Conservation (phyloP, 306 rosid genomes). For the Cicer judaicum region DNA sequence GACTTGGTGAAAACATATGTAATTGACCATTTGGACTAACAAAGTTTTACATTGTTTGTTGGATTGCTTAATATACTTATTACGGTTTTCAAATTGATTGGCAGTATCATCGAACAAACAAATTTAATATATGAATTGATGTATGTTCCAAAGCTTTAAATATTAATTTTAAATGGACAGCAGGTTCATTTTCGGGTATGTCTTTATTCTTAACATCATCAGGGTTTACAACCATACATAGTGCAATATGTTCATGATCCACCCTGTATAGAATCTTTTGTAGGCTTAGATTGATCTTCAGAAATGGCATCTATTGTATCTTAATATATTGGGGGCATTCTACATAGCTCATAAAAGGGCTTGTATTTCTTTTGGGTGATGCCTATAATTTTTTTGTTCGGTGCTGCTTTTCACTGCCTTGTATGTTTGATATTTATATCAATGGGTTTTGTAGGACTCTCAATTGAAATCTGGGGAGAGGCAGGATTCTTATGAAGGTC, state of each 20-base stretch:
- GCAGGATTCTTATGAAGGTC: constrained; percentile 91
- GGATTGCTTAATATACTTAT: neutral
- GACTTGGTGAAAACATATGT: constrained; percentile 1
- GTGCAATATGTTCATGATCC: constrained; percentile 9
- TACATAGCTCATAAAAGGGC: neutral
- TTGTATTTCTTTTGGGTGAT: constrained; percentile 11
- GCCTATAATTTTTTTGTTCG: neutral
- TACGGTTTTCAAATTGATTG: constrained; percentile 22
- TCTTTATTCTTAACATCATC: neutral
- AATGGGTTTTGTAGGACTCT: constrained; percentile 64
- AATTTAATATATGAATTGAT: constrained; percentile 9
- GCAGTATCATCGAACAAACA: neutral
- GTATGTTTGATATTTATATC: constrained; percentile 24
- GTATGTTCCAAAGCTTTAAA: constrained; percentile 9
- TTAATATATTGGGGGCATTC: neutral
- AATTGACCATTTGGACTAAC: neutral
- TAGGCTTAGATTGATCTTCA: constrained; percentile 21
- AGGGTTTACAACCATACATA: neutral
- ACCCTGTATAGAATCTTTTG: constrained; percentile 20
- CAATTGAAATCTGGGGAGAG: constrained; percentile 81
- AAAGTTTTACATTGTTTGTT: neutral
- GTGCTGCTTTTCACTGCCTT: constrained; percentile 1
- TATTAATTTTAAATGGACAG: neutral
- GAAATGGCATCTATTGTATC: neutral
- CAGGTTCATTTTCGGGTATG: constrained; percentile 9